phyloP scores from a whole-genome alignment of 2,329 filamentous ascomycete genomes.

The Samsoniella hepiali region DNA sequence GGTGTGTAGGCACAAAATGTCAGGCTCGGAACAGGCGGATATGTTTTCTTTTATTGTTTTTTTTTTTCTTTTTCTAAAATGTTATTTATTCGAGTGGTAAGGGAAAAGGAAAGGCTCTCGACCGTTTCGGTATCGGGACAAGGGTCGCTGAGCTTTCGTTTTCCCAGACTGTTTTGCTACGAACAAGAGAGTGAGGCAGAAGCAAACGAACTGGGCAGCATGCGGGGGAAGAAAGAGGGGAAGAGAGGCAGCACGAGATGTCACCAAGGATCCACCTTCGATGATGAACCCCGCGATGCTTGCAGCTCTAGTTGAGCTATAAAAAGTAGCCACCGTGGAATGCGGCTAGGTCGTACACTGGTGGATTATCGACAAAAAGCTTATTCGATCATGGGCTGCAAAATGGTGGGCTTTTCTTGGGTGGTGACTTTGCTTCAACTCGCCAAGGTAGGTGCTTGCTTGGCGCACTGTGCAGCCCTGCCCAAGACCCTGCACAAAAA shows the following conservation, averaged over 20 bases:
- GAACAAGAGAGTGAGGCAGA: not conserved
- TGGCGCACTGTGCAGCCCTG: too few relatives aligned
- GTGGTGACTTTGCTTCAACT: too few relatives aligned
- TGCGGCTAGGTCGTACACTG: not conserved
- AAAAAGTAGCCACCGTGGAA: not conserved
- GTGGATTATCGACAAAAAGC: not conserved
- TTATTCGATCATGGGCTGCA: too few relatives aligned
- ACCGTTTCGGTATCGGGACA: not conserved
- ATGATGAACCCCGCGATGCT: conserved; percentile 14
- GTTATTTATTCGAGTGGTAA: too few relatives aligned
- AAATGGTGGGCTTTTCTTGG: too few relatives aligned
- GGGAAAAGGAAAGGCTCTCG: not conserved
- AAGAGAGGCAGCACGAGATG: not conserved
- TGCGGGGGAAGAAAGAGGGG: not conserved
- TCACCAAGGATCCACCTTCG: conserved; percentile 5
- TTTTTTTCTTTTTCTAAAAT: not conserved
- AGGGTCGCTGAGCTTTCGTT: not conserved
- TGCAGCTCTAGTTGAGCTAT: not conserved
- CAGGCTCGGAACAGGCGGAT: conserved; percentile 1
- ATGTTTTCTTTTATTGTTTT: not conserved
- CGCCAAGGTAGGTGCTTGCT: too few relatives aligned
- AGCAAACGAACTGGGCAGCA: not conserved
- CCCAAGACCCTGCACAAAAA: too few relatives aligned
- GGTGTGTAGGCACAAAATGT: not conserved
- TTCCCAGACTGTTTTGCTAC: not conserved